phyloP scores from a whole-genome alignment of 768 basidiomycete species.

The Pleurotus giganteus region DNA sequence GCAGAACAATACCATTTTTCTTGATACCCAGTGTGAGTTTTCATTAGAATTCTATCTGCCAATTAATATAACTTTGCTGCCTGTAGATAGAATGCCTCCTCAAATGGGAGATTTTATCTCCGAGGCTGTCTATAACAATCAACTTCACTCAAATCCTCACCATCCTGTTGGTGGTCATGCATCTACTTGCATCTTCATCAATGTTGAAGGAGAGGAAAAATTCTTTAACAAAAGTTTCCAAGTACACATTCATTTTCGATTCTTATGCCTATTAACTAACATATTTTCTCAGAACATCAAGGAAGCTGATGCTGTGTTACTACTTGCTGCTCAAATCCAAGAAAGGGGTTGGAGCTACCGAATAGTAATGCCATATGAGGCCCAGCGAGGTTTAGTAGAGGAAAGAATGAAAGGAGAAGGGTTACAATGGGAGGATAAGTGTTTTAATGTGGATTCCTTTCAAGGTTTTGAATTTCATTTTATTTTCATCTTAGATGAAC shows the following conservation, averaged over 20 bases:
- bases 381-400: slow-evolving; percentile 63
- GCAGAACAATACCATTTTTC: slow-evolving; percentile 42
- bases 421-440: slow-evolving; percentile 64
- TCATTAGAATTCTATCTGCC: slow-evolving; percentile 6
- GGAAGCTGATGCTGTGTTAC: slow-evolving; percentile 56
- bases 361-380: slow-evolving; percentile 83
- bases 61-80: slow-evolving; percentile 10
- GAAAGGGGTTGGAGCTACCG: slow-evolving; percentile 45
- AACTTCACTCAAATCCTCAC: slow-evolving; percentile 51
- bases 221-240: slow-evolving; percentile 13
- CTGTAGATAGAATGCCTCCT: slow-evolving; percentile 78
- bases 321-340: slow-evolving; percentile 58
- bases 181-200: slow-evolving; percentile 63
- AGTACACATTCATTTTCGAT: slow-evolving; percentile 11
- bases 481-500: slow-evolving; percentile 4
- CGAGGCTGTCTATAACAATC: slow-evolving; percentile 55
- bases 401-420: slow-evolving; percentile 44
- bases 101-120: slow-evolving; percentile 78
- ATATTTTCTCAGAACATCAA: slow-evolving; percentile 46
- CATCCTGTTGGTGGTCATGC: slow-evolving; percentile 47
- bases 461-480: slow-evolving; percentile 51
- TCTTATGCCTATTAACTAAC: slow-evolving; percentile 25
- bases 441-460: slow-evolving; percentile 85
- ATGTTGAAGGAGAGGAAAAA: slow-evolving; percentile 43
- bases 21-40: slow-evolving; percentile 73